Evolutionary conservation across 2,329 filamentous ascomycete genomes (phyloP), one percentile per base, ranked within the genome.

Genomic region (Claviceps pazoutovae): DNA sequence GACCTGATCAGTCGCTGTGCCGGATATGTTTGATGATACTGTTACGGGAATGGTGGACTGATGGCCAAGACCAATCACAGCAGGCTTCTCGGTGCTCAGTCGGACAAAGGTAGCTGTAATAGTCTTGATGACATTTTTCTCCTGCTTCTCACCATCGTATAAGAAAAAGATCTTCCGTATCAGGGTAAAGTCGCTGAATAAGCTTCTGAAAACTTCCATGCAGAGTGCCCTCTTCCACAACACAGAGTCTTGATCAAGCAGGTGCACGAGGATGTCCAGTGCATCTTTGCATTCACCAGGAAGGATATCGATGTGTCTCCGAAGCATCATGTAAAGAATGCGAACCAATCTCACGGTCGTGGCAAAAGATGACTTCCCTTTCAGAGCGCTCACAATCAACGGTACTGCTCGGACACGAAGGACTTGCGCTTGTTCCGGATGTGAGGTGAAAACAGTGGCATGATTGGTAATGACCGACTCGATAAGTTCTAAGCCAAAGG

Each of bases 391-490:
- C 53, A 88, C 84, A 42, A 91, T 79, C 55, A 95, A 80, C 2
- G 91, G 90, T 78, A 96, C 86, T 2, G 96, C 79, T 48, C 85
- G 78, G 3, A 77, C 74, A 26, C 86, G 82, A 39, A 97, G 73
- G 39, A 95, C 80, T 57, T 91, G 78, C 5, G 85, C 79, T 64
- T 95, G 86, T 62, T 96, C 90, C 0, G 80, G 75, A 62, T 96
- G 89, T 3, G 75, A 73, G 17, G 82, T 73, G 64, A 97, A 93
- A 30, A 95, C 80, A 49, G 76, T 74, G n/a, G 83, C 79, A 70
- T 96, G 88, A 59, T 90, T 94, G 23, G 85, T 84, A 54, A 98
- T 72, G 50, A 95, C 82, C 1, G 88, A 91, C 67, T 96, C 90
- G 59, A 98, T 88, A 51, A 97, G 75, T 64, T 98, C 93, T 1